Conservation (phyloP, 371 early-diverging fungal genomes). For the Mortierella sp. region DNA sequence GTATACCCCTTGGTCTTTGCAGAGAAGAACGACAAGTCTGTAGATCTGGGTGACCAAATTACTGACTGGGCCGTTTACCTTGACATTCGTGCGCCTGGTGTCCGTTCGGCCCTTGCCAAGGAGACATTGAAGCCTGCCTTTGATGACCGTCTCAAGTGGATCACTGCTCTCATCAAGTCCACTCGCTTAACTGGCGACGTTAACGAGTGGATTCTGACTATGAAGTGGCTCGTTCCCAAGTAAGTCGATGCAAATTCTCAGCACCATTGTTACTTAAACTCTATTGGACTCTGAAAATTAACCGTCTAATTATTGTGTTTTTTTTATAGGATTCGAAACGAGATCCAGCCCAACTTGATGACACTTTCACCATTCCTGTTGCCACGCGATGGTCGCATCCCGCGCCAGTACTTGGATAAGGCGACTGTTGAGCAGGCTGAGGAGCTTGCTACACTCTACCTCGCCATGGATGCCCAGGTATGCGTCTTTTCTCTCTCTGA, state of each 20-base stretch:
- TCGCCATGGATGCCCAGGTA: conserved; percentile 54
- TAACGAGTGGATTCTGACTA: conserved; percentile 43
- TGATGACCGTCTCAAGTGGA: conserved; percentile 56
- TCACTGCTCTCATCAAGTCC: conserved; percentile 35
- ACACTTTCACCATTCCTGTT: conserved; percentile 18
- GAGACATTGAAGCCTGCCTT: conserved; percentile 49
- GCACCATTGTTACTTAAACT: background rate
- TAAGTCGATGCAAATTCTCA: conserved; percentile 6
- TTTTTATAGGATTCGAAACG: conserved; percentile 49
- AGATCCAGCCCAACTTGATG: conserved; percentile 47
- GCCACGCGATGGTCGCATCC: conserved; percentile 3
- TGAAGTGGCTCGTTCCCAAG: conserved; percentile 56
- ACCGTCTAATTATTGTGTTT: background rate
- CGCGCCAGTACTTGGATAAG: conserved; percentile 49
- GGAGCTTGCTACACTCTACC: conserved; percentile 36
- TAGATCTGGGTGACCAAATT: conserved; percentile 29
- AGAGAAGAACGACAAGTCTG: conserved; percentile 37
- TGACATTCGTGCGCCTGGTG: conserved; percentile 46
- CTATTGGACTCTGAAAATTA: background rate
- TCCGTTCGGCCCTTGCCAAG: conserved; percentile 31
- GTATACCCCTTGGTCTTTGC: conserved; percentile 38
- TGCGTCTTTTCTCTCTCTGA: background rate
- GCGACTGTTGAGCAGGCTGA: conserved; percentile 43
- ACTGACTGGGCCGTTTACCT: conserved; percentile 41
- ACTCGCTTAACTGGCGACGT: conserved; percentile 27